phyloP scores from a whole-genome alignment of 2,329 filamentous ascomycete species.

The Trichoderma sp. region DNA sequence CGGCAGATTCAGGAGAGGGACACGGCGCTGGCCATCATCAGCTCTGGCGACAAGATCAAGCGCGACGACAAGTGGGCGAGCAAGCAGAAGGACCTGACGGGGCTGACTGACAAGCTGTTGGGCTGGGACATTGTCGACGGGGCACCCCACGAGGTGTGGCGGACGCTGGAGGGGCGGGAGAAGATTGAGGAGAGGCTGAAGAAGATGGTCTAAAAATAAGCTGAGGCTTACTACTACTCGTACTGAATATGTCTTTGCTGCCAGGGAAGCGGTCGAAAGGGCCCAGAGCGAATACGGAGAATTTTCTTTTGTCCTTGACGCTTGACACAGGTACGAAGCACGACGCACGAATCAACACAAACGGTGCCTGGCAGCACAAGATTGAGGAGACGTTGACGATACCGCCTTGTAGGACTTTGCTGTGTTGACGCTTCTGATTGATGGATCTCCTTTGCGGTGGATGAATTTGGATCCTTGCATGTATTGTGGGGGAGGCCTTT shows the following conservation, averaged over 20 bases:
- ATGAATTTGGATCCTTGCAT: not conserved
- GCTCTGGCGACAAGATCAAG: slow-evolving; percentile 72
- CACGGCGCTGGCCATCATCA: slow-evolving; percentile 78
- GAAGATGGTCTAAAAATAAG: slow-evolving; percentile 59
- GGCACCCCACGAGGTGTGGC: slow-evolving; percentile 87
- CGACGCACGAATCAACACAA: not conserved
- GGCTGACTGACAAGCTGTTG: slow-evolving; percentile 75
- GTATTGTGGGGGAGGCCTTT: too few species aligned
- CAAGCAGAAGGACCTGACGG: slow-evolving; percentile 82
- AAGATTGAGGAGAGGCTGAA: slow-evolving; percentile 77
- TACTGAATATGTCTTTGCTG: too few species aligned
- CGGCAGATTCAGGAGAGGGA: slow-evolving; percentile 76
- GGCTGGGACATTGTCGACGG: slow-evolving; percentile 85
- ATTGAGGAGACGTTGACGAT: not conserved
- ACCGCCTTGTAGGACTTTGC: not conserved
- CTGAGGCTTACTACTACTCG: too few species aligned
- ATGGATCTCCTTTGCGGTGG: not conserved
- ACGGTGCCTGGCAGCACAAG: not conserved
- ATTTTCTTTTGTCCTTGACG: not conserved
- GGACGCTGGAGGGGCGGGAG: slow-evolving; percentile 68
- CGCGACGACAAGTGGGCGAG: slow-evolving; percentile 73
- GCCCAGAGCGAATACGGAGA: slow-evolving; percentile 16
- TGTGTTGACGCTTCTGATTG: not conserved
- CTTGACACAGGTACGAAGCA: slow-evolving; percentile 2
- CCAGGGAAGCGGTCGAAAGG: not conserved